Evolutionary conservation across 1,139 yeast genomes (phyloP), one percentile per base, ranked within the genome.

Genomic region (Taphrina pruni): DNA sequence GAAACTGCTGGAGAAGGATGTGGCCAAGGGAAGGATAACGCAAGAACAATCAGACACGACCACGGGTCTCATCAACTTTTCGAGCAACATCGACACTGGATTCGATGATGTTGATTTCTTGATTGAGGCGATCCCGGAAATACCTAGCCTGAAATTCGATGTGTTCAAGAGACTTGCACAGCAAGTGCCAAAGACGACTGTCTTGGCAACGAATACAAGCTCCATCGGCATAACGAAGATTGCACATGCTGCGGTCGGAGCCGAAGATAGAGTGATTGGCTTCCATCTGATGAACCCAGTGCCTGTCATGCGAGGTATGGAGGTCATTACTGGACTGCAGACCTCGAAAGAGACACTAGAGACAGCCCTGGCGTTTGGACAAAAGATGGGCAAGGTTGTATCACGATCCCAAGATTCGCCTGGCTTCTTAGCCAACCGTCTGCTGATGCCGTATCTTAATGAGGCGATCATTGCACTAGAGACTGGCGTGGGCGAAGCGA

Each of bases 231-330:
- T 81, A 74, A 81, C 83, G 67, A 77, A 77, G 73, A 79, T 81
- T 65, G 83, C 83, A 1, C 75, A 76, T 35, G 81, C 83, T 36
- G 80, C 81, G 14, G 75, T 74, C 61, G 81, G 81, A 8, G 82
- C 82, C 35, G 83, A 80, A 70, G 68, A 72, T 67, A 75, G 83
- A 14, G 83, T 81, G 20, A 76, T 81, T 66, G 80, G 82, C 39
- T 79, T 80, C 45, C 83, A 81, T 72, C 81, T 81, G 73, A 81
- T 81, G 83, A 81, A 81, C 75, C 83, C 83, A 5, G 83, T 81
- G 35, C 83, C 83, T 1, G 83, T 81, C 32, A 82, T 81, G 75
- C 78, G 76, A 45, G 83, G 83, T 46, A 83, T 79, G n/a, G 83
- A 81, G 75, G 76, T 81, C 71, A 81, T 81, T 70, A 73, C 77